phyloP scores from a whole-genome alignment of 202 grass and related monocot genomes.

The Eragrostis tef region DNA sequence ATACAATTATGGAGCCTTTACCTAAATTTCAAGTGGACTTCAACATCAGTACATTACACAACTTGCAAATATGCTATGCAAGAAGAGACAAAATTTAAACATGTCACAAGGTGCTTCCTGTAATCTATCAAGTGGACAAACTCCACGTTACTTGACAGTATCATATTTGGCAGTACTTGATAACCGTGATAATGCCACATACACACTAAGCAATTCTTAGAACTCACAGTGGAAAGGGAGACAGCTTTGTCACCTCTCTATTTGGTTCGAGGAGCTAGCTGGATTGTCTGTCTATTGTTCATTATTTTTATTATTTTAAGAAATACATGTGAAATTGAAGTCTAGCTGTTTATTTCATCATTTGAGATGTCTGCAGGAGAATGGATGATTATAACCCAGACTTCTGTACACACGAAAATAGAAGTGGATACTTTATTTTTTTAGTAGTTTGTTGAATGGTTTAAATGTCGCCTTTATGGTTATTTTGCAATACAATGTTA shows the following conservation, averaged over 20 bases:
- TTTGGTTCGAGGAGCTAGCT: slow-evolving; percentile 2
- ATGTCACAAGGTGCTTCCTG: background rate
- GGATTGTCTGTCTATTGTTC: background rate
- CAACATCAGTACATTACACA: background rate
- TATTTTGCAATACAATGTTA: slow-evolving; percentile 6
- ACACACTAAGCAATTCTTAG: background rate
- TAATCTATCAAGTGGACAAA: background rate
- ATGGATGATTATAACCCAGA: slow-evolving; percentile 10
- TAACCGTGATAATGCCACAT: background rate
- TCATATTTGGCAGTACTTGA: background rate
- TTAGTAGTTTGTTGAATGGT: background rate
- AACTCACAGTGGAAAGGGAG: slow-evolving; percentile 9
- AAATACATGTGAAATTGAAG: too few species aligned
- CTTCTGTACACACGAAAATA: background rate
- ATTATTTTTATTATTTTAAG: background rate
- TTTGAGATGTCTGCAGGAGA: background rate
- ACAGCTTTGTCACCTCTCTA: background rate
- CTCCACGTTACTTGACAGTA: background rate
- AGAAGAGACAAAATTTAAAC: background rate
- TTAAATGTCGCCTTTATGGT: slow-evolving; percentile 8
- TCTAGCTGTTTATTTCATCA: background rate
- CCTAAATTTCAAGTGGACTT: background rate
- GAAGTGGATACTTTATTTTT: too few species aligned
- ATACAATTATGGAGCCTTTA: background rate
- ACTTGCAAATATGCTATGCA: background rate